Evolutionary conservation across 164 flowering plant species (phyloP).

Genomic region (Vitis riparia): DNA sequence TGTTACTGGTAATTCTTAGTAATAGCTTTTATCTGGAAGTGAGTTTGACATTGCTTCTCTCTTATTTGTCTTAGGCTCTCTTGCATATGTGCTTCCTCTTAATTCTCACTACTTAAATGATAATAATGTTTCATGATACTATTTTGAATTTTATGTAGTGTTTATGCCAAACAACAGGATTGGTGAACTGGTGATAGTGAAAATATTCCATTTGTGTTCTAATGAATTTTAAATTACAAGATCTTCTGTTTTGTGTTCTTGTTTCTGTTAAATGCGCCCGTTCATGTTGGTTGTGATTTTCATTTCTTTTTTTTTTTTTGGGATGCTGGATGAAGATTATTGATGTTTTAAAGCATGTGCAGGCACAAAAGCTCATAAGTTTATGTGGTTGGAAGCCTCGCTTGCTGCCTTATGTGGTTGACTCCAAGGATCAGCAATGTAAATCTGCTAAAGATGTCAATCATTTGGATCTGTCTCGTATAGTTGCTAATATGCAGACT

Average conservation of each 20-base stretch:
- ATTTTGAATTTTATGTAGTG: background rate
- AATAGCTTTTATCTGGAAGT: background rate
- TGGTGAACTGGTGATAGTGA: background rate
- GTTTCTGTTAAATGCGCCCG: background rate
- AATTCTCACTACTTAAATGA: background rate
- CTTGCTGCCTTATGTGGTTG: constrained; percentile 71
- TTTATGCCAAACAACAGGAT: background rate
- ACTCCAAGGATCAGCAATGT: constrained; percentile 38
- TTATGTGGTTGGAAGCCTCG: constrained; percentile 96
- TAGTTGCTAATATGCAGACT: constrained; percentile 25
- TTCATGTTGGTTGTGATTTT: too few relatives aligned
- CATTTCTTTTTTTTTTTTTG: too few relatives aligned
- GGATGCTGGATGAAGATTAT: background rate
- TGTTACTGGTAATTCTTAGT: background rate
- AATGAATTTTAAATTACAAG: background rate
- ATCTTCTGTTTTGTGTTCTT: background rate
- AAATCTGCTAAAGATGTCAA: constrained; percentile 29
- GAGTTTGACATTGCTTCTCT: background rate
- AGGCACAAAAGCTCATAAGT: constrained; percentile 85
- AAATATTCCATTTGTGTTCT: background rate
- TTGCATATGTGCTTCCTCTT: background rate
- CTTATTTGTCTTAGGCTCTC: background rate
- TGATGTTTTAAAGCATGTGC: constrained; percentile 23
- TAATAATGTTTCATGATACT: background rate
- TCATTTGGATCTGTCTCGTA: constrained; percentile 15